phyloP scores from a whole-genome alignment of 2,329 filamentous ascomycete genomes.

The Apiospora rasikravindrae region DNA sequence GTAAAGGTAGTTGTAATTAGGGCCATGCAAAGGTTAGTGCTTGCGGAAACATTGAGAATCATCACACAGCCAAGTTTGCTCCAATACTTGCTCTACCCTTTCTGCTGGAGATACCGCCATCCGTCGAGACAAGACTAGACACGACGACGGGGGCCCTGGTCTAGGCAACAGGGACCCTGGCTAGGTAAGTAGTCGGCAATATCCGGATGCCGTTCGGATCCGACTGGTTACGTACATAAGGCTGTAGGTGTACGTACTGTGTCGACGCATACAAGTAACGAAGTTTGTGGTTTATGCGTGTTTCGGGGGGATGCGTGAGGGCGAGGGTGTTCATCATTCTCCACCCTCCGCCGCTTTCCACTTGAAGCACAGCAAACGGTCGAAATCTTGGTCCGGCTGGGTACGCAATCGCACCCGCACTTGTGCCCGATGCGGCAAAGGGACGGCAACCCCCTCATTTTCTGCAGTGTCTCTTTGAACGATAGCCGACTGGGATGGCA shows the following conservation, averaged over 20 bases:
- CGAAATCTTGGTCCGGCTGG: background rate
- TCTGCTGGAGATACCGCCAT: background rate
- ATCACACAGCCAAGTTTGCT: background rate
- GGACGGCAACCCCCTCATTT: constrained; percentile 2
- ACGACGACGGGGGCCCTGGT: background rate
- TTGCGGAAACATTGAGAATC: background rate
- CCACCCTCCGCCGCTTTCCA: background rate
- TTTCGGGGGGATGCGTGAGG: background rate
- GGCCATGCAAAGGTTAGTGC: background rate
- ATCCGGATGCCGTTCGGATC: background rate
- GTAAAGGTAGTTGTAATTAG: background rate
- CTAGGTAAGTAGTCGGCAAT: background rate
- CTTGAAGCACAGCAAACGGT: background rate
- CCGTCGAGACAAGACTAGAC: background rate
- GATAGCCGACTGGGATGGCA: background rate
- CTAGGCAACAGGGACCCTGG: background rate
- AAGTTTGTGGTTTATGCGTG: background rate
- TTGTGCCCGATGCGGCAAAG: constrained; percentile 7
- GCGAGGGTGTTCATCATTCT: background rate
- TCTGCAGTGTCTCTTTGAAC: background rate
- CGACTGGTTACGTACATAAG: background rate
- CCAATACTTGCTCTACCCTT: background rate
- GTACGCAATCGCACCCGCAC: background rate
- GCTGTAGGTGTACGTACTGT: background rate
- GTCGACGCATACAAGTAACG: background rate